Conservation (phyloP, 2,329 filamentous ascomycete species). For the Scolecobasidium constrictum region DNA sequence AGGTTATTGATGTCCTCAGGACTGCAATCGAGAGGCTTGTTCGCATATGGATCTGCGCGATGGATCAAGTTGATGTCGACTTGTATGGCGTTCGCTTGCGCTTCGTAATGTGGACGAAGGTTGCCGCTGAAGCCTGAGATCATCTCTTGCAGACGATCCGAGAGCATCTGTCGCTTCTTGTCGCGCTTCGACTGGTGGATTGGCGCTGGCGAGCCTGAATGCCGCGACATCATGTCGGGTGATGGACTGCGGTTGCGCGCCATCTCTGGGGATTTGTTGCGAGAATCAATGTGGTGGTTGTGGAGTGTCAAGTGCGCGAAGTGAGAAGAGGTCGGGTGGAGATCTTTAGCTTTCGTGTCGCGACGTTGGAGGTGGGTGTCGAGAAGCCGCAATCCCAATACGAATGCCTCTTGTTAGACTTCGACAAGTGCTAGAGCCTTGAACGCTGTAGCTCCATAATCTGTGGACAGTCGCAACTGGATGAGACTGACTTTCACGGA, state of each 20-base stretch:
- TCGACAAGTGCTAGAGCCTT: too few species aligned
- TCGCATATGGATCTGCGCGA: constrained; percentile 69
- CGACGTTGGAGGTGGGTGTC: too few species aligned
- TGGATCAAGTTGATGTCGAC: constrained; percentile 79
- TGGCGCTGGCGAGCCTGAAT: constrained; percentile 6
- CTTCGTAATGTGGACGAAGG: constrained; percentile 72
- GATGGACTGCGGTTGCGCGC: constrained; percentile 10
- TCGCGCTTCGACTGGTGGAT: constrained; percentile 64
- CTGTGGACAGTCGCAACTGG: too few species aligned
- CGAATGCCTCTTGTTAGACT: too few species aligned
- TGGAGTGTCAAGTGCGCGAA: background rate
- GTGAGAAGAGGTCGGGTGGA: background rate
- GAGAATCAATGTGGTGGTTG: too few species aligned
- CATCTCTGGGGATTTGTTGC: constrained; percentile 4
- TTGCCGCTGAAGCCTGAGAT: constrained; percentile 70
- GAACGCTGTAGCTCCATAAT: too few species aligned
- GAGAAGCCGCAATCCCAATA: too few species aligned
- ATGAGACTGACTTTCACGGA: too few species aligned
- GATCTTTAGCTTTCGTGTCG: too few species aligned
- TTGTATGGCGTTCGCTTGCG: constrained; percentile 85
- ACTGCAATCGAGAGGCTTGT: constrained; percentile 54
- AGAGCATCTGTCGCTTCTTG: constrained; percentile 73
- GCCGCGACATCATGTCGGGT: constrained; percentile 30
- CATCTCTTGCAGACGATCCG: constrained; percentile 67
- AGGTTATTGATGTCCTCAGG: constrained; percentile 57